Conservation (phyloP, 116 monocot genomes). For the Trichopus zeylanicus region DNA sequence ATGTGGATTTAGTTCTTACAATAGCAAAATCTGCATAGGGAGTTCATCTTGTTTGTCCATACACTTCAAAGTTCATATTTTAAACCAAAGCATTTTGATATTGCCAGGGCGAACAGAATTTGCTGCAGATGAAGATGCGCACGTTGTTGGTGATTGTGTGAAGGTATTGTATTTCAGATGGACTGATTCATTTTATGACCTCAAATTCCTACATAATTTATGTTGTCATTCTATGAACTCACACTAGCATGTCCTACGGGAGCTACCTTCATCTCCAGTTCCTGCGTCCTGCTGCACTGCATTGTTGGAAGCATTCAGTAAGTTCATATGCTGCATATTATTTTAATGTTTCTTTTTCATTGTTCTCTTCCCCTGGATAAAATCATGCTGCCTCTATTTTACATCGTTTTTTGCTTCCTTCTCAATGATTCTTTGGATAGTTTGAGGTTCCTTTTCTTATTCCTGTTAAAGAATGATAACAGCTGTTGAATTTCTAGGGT, state of each 20-base stretch:
- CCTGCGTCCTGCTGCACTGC: constrained; percentile 98
- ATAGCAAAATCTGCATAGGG: too few species aligned
- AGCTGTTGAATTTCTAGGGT: too few species aligned
- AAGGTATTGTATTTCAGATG: constrained; percentile 37
- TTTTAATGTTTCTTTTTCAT: neutral
- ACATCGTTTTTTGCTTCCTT: too few species aligned
- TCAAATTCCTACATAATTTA: neutral
- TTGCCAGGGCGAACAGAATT: constrained; percentile 78
- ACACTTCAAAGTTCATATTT: too few species aligned
- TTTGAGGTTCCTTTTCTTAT: too few species aligned
- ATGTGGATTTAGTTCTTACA: neutral
- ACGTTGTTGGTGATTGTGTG: constrained; percentile 96
- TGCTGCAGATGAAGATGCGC: constrained; percentile 83
- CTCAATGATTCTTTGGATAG: too few species aligned
- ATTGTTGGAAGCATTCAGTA: constrained; percentile 89
- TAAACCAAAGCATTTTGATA: too few species aligned
- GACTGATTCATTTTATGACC: neutral
- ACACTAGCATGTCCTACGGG: constrained; percentile 86
- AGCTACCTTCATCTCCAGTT: constrained; percentile 98
- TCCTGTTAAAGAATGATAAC: too few species aligned
- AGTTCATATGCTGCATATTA: constrained; percentile 8
- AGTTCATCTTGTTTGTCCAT: too few species aligned
- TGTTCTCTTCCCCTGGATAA: too few species aligned
- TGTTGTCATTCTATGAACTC: neutral
- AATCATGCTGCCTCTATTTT: too few species aligned